Evolutionary conservation across 768 basidiomycete species (phyloP).

Genomic region (Epithele typhae): DNA sequence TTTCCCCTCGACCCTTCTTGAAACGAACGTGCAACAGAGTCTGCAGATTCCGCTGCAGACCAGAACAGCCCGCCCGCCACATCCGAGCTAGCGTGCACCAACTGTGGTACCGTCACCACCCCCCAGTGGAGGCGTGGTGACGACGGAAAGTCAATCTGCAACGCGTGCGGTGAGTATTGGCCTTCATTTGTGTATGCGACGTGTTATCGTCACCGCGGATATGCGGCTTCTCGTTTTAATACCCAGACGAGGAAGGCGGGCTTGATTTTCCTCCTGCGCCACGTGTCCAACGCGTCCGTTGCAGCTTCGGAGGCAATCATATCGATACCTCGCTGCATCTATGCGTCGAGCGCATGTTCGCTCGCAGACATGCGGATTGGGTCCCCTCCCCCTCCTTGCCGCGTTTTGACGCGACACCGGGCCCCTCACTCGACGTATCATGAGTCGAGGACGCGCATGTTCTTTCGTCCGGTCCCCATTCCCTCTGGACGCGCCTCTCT

Average conservation of each 20-base stretch:
- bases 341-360: conserved; percentile 19
- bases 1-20: conserved; percentile 22
- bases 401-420: conserved; percentile 6
- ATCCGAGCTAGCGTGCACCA: conserved; percentile 43
- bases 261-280: conserved; percentile 22
- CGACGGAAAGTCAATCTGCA: conserved; percentile 82
- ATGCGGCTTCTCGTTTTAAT: conserved; percentile 25
- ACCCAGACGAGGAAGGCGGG: conserved; percentile 2
- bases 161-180: conserved; percentile 76
- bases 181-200: conserved; percentile 23
- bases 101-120: conserved; percentile 74
- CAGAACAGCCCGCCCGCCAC: conserved; percentile 13
- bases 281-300: conserved; percentile 35
- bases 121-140: conserved; percentile 83
- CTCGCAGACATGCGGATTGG: conserved; percentile 17
- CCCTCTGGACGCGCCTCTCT: conserved; percentile 6
- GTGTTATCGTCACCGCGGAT: conserved; percentile 1
- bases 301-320: conserved; percentile 24
- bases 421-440: conserved; percentile 4
- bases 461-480: conserved; percentile 5
- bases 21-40: conserved; percentile 20
- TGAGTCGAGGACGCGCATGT: conserved; percentile 5
- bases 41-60: conserved; percentile 19
- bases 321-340: conserved; percentile 24
- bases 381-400: conserved; percentile 11